phyloP scores from a whole-genome alignment of 2,329 filamentous ascomycete genomes.

The Chalara sp. region DNA sequence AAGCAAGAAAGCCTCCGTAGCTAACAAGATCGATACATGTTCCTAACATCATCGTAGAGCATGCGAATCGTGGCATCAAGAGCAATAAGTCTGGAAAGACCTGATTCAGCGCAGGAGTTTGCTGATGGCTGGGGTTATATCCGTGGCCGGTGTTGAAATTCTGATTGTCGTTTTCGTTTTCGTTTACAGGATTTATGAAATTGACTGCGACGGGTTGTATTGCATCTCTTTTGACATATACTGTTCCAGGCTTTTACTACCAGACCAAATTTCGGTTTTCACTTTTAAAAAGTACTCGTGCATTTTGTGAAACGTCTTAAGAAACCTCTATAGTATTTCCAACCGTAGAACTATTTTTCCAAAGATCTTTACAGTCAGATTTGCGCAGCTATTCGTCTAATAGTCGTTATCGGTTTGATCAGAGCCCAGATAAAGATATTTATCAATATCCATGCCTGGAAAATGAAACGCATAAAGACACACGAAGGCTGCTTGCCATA shows the following conservation, averaged over 20 bases:
- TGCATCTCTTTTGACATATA: constrained; percentile 32
- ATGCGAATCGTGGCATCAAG: no score
- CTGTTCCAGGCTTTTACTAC: constrained; percentile 47
- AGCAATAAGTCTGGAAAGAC: no score
- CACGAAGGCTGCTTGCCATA: constrained; percentile 60
- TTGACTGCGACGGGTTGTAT: constrained; percentile 26
- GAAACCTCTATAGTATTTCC: constrained; percentile 50
- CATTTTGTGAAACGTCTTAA: constrained; percentile 45
- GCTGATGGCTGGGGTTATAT: constrained; percentile 13
- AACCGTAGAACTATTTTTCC: constrained; percentile 43
- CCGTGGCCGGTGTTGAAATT: constrained; percentile 13
- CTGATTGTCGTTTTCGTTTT: constrained; percentile 15
- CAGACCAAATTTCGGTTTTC: constrained; percentile 34
- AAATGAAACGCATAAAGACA: constrained; percentile 62
- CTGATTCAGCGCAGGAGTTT: constrained; percentile 9
- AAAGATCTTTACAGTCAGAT: constrained; percentile 43
- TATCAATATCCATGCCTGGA: constrained; percentile 57
- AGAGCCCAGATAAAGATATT: constrained; percentile 40
- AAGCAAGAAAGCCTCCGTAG: no score
- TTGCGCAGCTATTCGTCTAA: constrained; percentile 20
- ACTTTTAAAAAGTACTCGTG: constrained; percentile 45
- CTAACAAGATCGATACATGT: no score
- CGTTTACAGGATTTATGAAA: constrained; percentile 12
- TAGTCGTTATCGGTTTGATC: not conserved
- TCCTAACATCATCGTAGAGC: no score